Evolutionary conservation across 768 basidiomycete species (phyloP), one percentile per base, ranked within the genome.

Genomic region (Butyriboletus loyo): DNA sequence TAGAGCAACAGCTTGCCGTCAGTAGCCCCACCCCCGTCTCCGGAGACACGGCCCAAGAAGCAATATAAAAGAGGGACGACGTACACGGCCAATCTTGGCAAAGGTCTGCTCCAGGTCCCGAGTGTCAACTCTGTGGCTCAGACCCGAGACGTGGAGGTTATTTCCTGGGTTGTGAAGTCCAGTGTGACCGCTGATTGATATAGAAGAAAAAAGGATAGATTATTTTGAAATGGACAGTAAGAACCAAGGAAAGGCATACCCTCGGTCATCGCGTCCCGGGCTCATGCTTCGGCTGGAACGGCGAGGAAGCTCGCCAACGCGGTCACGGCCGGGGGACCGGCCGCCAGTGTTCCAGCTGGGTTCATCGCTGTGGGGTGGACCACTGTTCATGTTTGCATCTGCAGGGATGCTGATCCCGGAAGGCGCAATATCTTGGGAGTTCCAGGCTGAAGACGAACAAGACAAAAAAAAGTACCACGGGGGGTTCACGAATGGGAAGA

Each of bases 21-120:
- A 64, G 48, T 15, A 47, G 13, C 22, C 48, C 28, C 13, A 15
- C 32, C n/a, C 19, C 31, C 50, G 36, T 38, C 25, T 7, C 43
- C 22, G 35, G 25, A 24, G 48, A 25, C 2, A 21, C 17, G 49
- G 32, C 25, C 13, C 22, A 39, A 7, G 7, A 44, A 40, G 5
- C 1, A 31, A 31, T 3, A 22, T 2, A 39, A 31, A 53, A 1
- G 4, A 28, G 24, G 6, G 21, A 15, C 3, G 15, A 78, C 85
- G 55, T 60, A 92, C 92, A 62, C 86, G 78, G 50, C 97, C 97
- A 72, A 86, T 82, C 72, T 94, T 95, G 55, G 83, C 78, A 68
- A 99, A 99, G 8, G 84, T 83, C 14, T 84, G 82, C 71, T 97
- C 93, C 50, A 99, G 86, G 61, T 92, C 87, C 49, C 88, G 84